A percentile compares a stretch with the other conserved stretches of the same genome.
phyloP scores from a whole-genome alignment of 108 stramenopile genomes.

The Cyclotella sp. region DNA sequence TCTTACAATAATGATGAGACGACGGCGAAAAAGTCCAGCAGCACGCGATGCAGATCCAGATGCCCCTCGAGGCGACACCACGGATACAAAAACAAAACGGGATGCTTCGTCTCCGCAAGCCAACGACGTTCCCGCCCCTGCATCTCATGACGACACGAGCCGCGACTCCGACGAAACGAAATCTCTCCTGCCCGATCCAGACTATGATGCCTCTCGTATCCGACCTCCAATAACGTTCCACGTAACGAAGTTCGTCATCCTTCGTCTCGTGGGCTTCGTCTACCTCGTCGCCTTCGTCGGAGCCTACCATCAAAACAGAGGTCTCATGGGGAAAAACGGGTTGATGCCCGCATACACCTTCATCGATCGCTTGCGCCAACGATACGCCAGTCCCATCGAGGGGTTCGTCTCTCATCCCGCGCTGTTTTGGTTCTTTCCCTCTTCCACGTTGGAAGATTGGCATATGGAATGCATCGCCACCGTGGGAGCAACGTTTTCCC shows the following conservation, averaged over 20 bases:
- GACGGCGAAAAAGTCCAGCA: slow-evolving; percentile 3
- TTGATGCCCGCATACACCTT: slow-evolving; percentile 45
- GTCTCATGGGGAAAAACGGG: slow-evolving; percentile 65
- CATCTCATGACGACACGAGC: neutral
- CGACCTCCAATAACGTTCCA: slow-evolving; percentile 21
- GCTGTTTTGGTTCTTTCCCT: slow-evolving; percentile 21
- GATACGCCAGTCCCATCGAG: slow-evolving; percentile 19
- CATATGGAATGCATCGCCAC: slow-evolving; percentile 30
- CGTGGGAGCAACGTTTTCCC: slow-evolving; percentile 46
- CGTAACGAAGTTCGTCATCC: slow-evolving; percentile 42
- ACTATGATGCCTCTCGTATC: neutral
- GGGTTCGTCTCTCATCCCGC: slow-evolving; percentile 47
- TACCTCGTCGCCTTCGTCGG: slow-evolving; percentile 67
- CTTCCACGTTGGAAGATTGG: slow-evolving; percentile 38
- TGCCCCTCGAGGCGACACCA: no score
- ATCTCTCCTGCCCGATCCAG: neutral
- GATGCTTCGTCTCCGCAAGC: neutral
- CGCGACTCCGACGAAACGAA: neutral
- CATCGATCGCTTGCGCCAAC: slow-evolving; percentile 23
- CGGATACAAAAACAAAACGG: no score
- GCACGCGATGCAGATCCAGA: neutral
- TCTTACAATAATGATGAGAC: neutral
- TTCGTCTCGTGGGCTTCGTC: slow-evolving; percentile 56
- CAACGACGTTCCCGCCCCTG: neutral
- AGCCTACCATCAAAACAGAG: slow-evolving; percentile 62